Percentiles rank a stretch among this genome's conserved stretches.
Evolutionary conservation across 768 basidiomycete genomes (phyloP).

Genomic region (Pulveroboletus sp.): DNA sequence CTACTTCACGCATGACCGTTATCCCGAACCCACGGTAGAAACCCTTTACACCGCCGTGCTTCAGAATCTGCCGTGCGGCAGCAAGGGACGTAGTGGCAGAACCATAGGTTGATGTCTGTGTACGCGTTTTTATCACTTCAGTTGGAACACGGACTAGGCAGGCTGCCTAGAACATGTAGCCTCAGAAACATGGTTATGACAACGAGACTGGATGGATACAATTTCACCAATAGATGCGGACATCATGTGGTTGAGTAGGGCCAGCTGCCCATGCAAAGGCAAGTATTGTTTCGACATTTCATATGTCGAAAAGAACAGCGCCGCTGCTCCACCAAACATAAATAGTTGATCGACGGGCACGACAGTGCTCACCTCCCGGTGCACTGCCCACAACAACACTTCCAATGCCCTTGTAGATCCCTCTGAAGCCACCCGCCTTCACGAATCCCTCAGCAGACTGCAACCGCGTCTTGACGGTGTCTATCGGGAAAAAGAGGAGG

Average conservation of each 20-base stretch:
- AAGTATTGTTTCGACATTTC: slow-evolving; percentile 79
- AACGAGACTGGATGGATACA: slow-evolving; percentile 30
- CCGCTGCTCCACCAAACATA: slow-evolving; percentile 51
- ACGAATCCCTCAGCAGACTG: slow-evolving; percentile 87
- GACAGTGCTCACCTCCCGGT: slow-evolving; percentile 70
- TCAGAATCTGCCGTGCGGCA: slow-evolving; percentile 51
- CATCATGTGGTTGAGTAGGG: slow-evolving; percentile 59
- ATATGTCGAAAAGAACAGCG: slow-evolving; percentile 92
- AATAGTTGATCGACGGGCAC: background rate
- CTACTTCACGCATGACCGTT: slow-evolving; percentile 67
- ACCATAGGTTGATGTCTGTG: slow-evolving; percentile 80
- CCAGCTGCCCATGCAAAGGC: slow-evolving; percentile 55
- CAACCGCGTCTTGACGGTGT: slow-evolving; percentile 93
- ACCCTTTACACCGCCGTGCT: slow-evolving; percentile 63
- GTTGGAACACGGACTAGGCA: slow-evolving; percentile 94
- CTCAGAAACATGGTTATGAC: slow-evolving; percentile 9
- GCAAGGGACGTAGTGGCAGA: slow-evolving; percentile 55
- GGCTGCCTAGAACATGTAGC: slow-evolving; percentile 51
- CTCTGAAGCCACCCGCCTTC: slow-evolving; percentile 80
- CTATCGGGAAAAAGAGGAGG: slow-evolving; percentile 93
- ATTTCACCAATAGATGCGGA: slow-evolving; percentile 60
- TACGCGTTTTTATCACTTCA: slow-evolving; percentile 92
- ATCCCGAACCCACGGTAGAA: slow-evolving; percentile 87
- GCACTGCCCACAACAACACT: slow-evolving; percentile 94
- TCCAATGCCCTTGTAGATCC: slow-evolving; percentile 90